Conservation (phyloP, 208 protist genomes). For the Vickermania spadyakhi region DNA sequence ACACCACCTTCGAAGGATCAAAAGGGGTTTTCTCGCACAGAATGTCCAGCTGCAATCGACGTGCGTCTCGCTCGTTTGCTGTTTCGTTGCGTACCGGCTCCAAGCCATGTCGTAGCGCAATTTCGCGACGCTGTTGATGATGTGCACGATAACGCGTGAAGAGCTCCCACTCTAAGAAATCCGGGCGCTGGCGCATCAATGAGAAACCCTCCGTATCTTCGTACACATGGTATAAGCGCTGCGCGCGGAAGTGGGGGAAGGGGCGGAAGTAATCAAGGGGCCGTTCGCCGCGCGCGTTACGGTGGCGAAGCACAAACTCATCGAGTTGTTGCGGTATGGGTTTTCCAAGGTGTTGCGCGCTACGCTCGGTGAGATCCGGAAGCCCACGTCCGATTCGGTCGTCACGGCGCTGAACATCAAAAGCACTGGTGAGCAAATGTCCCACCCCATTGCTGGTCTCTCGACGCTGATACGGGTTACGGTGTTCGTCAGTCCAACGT, state of each 20-base stretch:
- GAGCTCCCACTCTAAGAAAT: constrained; percentile 85
- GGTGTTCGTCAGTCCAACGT: constrained; percentile 61
- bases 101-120: constrained; percentile 74
- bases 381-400: constrained; percentile 45
- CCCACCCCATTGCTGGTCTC: constrained; percentile 54
- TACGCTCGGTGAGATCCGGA: constrained; percentile 76
- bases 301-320: constrained; percentile 78
- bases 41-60: constrained; percentile 49
- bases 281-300: constrained; percentile 73
- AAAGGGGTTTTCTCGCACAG: constrained; percentile 85
- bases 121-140: constrained; percentile 72
- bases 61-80: constrained; percentile 58
- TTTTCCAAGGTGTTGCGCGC: constrained; percentile 60
- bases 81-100: constrained; percentile 85
- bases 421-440: constrained; percentile 70
- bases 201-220: constrained; percentile 84
- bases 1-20: constrained; percentile 21
- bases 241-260: constrained; percentile 68
- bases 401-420: constrained; percentile 77
- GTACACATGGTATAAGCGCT: constrained; percentile 71
- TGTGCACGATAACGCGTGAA: constrained; percentile 86
- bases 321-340: constrained; percentile 71
- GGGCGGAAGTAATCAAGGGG: constrained; percentile 87
- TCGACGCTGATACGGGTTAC: constrained; percentile 59
- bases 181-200: constrained; percentile 72